A percentile compares a stretch with the other conserved stretches of the same genome.
Conservation (phyloP, 1,284 basidiomycete species). For the Ceratobasidium sp. region DNA sequence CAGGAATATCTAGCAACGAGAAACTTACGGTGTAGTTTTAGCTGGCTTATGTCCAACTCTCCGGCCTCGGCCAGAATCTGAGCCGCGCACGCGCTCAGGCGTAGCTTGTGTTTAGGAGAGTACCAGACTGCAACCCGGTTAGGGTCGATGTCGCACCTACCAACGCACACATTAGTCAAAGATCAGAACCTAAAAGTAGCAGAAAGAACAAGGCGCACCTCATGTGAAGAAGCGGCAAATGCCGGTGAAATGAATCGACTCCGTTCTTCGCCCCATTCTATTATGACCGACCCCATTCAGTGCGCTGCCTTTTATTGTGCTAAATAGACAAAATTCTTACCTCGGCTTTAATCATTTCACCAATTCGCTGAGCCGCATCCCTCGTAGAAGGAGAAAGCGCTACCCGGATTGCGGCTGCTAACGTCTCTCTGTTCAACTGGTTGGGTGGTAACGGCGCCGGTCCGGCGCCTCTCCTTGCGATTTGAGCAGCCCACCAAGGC, state of each 20-base stretch:
- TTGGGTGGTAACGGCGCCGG: slow-evolving; percentile 71
- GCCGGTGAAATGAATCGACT: slow-evolving; percentile 69
- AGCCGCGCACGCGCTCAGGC: slow-evolving; percentile 68
- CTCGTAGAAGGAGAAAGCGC: slow-evolving; percentile 63
- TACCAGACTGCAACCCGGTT: slow-evolving; percentile 69
- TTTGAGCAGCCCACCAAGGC: slow-evolving; percentile 21
- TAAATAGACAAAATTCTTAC: slow-evolving; percentile 54
- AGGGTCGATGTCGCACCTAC: slow-evolving; percentile 68
- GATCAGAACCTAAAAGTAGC: not conserved
- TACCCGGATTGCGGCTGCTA: slow-evolving; percentile 68
- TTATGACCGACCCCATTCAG: not conserved
- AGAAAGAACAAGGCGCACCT: slow-evolving; percentile 53
- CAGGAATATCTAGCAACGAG: not conserved
- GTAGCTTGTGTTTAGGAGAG: slow-evolving; percentile 66
- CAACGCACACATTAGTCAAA: slow-evolving; percentile 51
- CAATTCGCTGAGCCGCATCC: slow-evolving; percentile 65
- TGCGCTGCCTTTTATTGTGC: not conserved
- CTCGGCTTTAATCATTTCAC: slow-evolving; percentile 67
- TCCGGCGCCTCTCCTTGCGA: slow-evolving; percentile 64
- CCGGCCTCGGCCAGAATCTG: slow-evolving; percentile 65
- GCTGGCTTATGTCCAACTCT: slow-evolving; percentile 60
- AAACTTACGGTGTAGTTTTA: slow-evolving; percentile 66
- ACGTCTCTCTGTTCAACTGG: slow-evolving; percentile 64
- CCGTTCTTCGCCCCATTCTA: slow-evolving; percentile 66
- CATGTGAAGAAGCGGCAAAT: slow-evolving; percentile 73